Base-by-base conservation (phyloP, 176 grass and related monocot genomes). In the Phoenix roebelenii region DNA sequence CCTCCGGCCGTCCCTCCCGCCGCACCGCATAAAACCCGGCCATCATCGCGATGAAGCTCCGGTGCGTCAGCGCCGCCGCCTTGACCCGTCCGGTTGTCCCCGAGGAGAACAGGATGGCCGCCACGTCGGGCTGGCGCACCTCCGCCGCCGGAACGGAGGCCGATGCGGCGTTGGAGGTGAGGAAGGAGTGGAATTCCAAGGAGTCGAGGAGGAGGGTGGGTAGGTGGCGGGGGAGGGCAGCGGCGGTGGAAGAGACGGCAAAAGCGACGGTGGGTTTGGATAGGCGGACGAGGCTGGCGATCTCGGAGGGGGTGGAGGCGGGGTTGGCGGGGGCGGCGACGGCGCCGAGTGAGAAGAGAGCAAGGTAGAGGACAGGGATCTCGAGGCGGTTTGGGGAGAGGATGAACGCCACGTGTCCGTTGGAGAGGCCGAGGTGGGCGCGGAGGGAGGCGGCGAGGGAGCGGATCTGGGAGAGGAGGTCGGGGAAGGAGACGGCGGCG, bases 61-160 rank as follows among this genome's bases (percentile, higher is more conserved):
- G 65, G 23, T 82, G 79, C 17, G 79, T 17, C 53, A 71, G n/a
- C 17, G 72, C 66, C 2, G 35, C 79, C 55, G 72, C 79, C 72
- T 75, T 82, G 16, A 82, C 18, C 54, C 23, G 23, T 12, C 72
- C 79, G 4, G 66, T 82, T 17, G 79, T 82, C 15, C 79, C 79
- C 1, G 79, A 82, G 0, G 79, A 76, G 72, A 53, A 82, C 25
- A 70, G 65, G 16, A 76, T 66, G 18, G 19, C 55, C n/a, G 79
- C 79, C 54, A 59, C 3, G 18, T 76, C 79, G 5, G 59, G 66
- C 25, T 82, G 72, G 35, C 4, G 19, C 6, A 82, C 66, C 39
- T 69, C 59, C 25, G 29, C 50, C 5, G 22, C 49, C 22, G 48
- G 12, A 2, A 5, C n/a, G 23, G 23, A 3, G 15, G 25, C 16